phyloP scores from a whole-genome alignment of 768 basidiomycete species.

The Porphyrellus cyaneotinctus region DNA sequence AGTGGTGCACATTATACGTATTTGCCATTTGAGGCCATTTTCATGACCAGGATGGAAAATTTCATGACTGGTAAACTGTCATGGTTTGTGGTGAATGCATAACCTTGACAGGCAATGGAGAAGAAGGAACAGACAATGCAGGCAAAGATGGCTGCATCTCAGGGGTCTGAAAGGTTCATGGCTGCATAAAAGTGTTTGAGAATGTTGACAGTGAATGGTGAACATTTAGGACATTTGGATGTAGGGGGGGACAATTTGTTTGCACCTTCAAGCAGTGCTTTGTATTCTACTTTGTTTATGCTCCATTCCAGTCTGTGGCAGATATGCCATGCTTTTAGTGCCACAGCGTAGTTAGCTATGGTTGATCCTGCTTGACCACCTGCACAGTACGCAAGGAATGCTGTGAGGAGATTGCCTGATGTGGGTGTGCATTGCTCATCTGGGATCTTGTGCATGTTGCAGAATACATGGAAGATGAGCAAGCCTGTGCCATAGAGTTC shows the following conservation, averaged over 20 bases:
- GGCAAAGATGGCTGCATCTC: background rate
- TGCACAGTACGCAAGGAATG: background rate
- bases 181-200: too few species aligned
- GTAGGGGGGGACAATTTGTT: background rate
- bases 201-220: too few species aligned
- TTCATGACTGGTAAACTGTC: background rate
- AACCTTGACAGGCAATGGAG: too few species aligned
- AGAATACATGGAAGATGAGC: background rate
- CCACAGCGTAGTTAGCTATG: background rate
- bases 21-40: accelerated
- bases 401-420: background rate
- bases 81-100: background rate
- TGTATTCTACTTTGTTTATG: background rate
- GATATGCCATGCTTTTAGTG: background rate
- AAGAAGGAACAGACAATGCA: background rate
- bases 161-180: background rate
- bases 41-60: background rate
- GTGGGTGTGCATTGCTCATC: background rate
- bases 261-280: background rate
- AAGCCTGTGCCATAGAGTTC: background rate
- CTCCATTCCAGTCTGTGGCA: background rate
- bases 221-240: background rate
- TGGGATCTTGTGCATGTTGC: background rate
- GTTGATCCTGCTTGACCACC: background rate
- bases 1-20: background rate